phyloP scores from a whole-genome alignment of 2,329 filamentous ascomycete species.

The Pleomassaria siparia region DNA sequence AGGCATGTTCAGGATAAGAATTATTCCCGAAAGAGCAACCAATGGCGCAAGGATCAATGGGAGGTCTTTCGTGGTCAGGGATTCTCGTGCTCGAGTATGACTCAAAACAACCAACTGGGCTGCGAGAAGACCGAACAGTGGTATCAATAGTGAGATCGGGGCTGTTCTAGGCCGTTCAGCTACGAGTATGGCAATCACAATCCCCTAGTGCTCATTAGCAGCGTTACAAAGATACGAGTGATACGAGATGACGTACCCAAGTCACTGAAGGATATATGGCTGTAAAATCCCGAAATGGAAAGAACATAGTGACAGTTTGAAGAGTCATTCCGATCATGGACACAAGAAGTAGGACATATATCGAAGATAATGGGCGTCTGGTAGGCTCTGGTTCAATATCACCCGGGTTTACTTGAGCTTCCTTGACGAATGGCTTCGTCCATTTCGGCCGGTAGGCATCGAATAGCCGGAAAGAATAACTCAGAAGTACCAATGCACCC shows the following conservation, averaged over 20 bases:
- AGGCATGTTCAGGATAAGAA: conserved; percentile 67
- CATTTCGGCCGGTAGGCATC: conserved; percentile 50
- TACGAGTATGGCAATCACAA: conserved; percentile 38
- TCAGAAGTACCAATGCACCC: conserved; percentile 41
- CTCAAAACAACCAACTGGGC: conserved; percentile 39
- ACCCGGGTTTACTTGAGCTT: conserved; percentile 31
- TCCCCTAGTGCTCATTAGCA: too few species aligned
- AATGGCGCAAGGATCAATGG: conserved; percentile 38
- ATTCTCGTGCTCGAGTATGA: conserved; percentile 11
- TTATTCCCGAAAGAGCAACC: conserved; percentile 51
- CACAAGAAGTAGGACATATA: conserved; percentile 27
- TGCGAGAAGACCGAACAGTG: conserved; percentile 38
- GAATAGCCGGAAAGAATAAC: conserved; percentile 36
- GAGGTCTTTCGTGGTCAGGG: conserved; percentile 34
- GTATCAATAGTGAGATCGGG: conserved; percentile 43
- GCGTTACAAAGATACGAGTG: background rate
- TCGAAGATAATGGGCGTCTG: conserved; percentile 29
- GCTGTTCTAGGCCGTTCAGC: conserved; percentile 46
- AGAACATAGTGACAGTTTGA: conserved; percentile 28
- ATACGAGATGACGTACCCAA: conserved; percentile 30
- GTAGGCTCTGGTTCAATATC: conserved; percentile 31
- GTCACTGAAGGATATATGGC: conserved; percentile 32
- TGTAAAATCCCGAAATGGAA: conserved; percentile 16
- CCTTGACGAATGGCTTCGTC: conserved; percentile 53
- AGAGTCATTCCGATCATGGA: conserved; percentile 27